phyloP scores from a whole-genome alignment of 805 yeast species.

The Saturnispora sekii region DNA sequence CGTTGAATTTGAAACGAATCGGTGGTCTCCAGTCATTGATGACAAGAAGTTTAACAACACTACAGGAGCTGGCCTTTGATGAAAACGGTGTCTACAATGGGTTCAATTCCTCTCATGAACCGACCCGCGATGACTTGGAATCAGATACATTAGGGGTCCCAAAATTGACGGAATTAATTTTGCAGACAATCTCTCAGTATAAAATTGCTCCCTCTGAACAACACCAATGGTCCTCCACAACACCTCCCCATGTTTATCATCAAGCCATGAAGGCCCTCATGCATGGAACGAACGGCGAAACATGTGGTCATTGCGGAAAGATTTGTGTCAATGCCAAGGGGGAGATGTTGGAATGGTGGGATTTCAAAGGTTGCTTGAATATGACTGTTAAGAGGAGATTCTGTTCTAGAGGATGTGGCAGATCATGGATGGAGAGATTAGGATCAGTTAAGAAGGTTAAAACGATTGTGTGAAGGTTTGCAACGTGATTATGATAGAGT shows the following conservation, averaged over 20 bases:
- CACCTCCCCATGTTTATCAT: conserved; percentile 36
- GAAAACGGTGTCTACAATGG: conserved; percentile 9
- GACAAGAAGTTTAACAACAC: conserved; percentile 25
- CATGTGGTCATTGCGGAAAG: conserved; percentile 41
- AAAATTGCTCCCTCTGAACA: conserved; percentile 47
- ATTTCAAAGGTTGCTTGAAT: conserved; percentile 37
- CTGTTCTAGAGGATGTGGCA: conserved; percentile 43
- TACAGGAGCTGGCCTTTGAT: conserved; percentile 21
- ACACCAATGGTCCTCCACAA: conserved; percentile 39
- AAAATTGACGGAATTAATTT: conserved; percentile 37
- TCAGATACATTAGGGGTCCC: conserved; percentile 25
- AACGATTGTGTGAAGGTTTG: conserved; percentile 6
- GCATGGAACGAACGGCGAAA: conserved; percentile 40
- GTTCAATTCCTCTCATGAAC: background rate
- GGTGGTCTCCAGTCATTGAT: conserved; percentile 4
- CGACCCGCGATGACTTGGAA: no score
- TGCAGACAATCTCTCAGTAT: conserved; percentile 40
- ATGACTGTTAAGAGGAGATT: conserved; percentile 48
- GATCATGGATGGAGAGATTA: conserved; percentile 21
- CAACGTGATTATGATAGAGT: no score
- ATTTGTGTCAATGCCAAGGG: conserved; percentile 49
- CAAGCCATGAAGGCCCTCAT: conserved; percentile 43
- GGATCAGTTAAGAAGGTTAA: conserved; percentile 4
- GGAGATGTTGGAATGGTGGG: conserved; percentile 61
- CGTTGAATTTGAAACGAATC: no score